Conservation (phyloP, 1,284 basidiomycete genomes). For the Apiotrichum brassicae region DNA sequence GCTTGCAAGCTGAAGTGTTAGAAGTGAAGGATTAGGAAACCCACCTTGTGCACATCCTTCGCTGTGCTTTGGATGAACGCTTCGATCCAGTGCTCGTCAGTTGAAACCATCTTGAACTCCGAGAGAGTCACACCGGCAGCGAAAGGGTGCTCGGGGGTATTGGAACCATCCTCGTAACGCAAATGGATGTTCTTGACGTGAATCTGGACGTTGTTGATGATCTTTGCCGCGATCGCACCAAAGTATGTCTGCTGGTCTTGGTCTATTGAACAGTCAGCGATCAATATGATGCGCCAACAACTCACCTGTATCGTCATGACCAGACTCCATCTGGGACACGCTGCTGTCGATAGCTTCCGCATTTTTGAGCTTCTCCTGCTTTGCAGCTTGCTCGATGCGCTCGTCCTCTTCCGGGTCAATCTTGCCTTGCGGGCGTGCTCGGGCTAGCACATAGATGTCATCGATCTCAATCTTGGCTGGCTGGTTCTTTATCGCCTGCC, state of each 20-base stretch:
- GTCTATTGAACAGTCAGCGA: neutral
- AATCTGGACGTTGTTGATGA: slow-evolving; percentile 95
- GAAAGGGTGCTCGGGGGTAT: slow-evolving; percentile 95
- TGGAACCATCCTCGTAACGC: slow-evolving; percentile 92
- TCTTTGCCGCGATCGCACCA: slow-evolving; percentile 78
- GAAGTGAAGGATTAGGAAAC: neutral
- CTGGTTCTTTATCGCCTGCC: slow-evolving; percentile 88
- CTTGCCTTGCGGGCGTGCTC: slow-evolving; percentile 40
- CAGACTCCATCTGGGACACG: slow-evolving; percentile 48
- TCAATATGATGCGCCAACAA: neutral
- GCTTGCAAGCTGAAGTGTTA: slow-evolving; percentile 61
- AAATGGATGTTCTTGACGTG: slow-evolving; percentile 92
- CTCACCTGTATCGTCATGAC: slow-evolving; percentile 28
- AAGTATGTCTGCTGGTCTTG: slow-evolving; percentile 65
- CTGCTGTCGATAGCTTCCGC: slow-evolving; percentile 76
- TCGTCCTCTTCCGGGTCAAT: slow-evolving; percentile 83
- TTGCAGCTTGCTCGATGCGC: slow-evolving; percentile 70
- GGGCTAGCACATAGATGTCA: slow-evolving; percentile 80
- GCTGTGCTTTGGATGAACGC: slow-evolving; percentile 89
- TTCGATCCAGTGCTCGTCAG: slow-evolving; percentile 85
- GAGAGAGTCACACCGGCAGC: slow-evolving; percentile 87
- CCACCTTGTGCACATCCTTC: slow-evolving; percentile 83
- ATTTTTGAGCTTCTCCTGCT: slow-evolving; percentile 80
- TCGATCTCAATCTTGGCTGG: slow-evolving; percentile 89
- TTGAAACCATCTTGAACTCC: slow-evolving; percentile 88